Conservation (phyloP, 257 asterid genomes). For the Nicotiana tabacum region DNA sequence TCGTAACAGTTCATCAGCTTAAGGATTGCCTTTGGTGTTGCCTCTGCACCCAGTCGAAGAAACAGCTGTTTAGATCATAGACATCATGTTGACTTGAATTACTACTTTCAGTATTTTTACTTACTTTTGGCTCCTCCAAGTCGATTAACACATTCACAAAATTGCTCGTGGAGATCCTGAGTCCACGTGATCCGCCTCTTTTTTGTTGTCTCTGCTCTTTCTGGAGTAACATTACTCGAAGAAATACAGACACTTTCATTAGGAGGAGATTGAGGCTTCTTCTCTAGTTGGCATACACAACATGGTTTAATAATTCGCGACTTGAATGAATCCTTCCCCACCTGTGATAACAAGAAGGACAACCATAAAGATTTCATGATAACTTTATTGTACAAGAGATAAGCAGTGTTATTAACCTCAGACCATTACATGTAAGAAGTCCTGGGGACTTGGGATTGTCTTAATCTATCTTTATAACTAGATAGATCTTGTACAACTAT, state of each 20-base stretch:
- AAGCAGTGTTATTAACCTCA: too few relatives aligned
- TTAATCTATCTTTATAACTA: too few relatives aligned
- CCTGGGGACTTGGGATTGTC: not conserved
- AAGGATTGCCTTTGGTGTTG: constrained; percentile 50
- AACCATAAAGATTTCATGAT: too few relatives aligned
- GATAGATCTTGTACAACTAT: too few relatives aligned
- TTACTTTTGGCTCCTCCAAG: constrained; percentile 56
- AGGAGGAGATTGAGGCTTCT: not conserved
- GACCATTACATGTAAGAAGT: not conserved
- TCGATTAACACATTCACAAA: constrained; percentile 29
- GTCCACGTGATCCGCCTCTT: constrained; percentile 48
- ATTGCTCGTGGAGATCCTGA: constrained; percentile 41
- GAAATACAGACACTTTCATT: not conserved
- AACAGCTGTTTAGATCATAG: not conserved
- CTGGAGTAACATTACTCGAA: not conserved
- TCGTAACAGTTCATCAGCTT: constrained; percentile 46
- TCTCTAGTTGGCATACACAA: not conserved
- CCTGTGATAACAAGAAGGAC: not conserved
- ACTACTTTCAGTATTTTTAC: not conserved
- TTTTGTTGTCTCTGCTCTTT: constrained; percentile 13
- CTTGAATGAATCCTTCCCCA: not conserved
- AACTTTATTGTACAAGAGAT: not conserved
- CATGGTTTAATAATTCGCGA: not conserved
- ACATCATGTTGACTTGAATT: not conserved
- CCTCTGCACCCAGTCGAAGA: constrained; percentile 30